These are phyloP conservation scores for Tripterygium wilfordii DNA, from an alignment of 177 flowering plant genomes.

Conservation along the genomic window DNA sequence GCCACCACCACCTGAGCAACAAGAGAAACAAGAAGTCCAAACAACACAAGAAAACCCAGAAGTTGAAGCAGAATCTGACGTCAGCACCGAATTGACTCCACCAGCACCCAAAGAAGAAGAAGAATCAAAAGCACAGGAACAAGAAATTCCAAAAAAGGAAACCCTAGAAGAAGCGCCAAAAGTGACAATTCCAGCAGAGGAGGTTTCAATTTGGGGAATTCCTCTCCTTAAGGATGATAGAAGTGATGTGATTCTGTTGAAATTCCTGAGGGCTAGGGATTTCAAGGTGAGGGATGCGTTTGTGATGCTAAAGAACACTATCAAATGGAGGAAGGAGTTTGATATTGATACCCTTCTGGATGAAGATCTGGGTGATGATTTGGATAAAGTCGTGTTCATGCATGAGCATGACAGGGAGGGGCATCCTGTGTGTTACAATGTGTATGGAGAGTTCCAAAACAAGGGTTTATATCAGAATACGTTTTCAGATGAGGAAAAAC, in stretches of 20 bases:
- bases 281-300: constrained; percentile 79
- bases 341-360: constrained; percentile 53
- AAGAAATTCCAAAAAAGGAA: constrained; percentile 6
- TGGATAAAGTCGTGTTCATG: constrained; percentile 32
- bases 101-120: neutral
- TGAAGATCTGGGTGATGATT: constrained; percentile 49
- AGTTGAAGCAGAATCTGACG: constrained; percentile 6
- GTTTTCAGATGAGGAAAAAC: constrained; percentile 68
- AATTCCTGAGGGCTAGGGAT: constrained; percentile 79
- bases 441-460: constrained; percentile 66
- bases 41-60: neutral
- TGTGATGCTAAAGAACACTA: constrained; percentile 63
- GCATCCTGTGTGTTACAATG: constrained; percentile 55
- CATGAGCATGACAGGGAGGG: constrained; percentile 34
- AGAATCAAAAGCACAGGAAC: constrained; percentile 9
- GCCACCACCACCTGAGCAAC: neutral
- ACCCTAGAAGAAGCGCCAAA: neutral
- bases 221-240: constrained; percentile 58
- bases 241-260: constrained; percentile 64
- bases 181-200: constrained; percentile 40
- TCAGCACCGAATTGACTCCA: constrained; percentile 3
- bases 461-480: constrained; percentile 62
- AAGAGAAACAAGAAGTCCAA: neutral
- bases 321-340: constrained; percentile 71
- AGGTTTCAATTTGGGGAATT: constrained; percentile 66